Conservation (phyloP, 2,329 filamentous ascomycete genomes). For the Diaporthe amygdali region DNA sequence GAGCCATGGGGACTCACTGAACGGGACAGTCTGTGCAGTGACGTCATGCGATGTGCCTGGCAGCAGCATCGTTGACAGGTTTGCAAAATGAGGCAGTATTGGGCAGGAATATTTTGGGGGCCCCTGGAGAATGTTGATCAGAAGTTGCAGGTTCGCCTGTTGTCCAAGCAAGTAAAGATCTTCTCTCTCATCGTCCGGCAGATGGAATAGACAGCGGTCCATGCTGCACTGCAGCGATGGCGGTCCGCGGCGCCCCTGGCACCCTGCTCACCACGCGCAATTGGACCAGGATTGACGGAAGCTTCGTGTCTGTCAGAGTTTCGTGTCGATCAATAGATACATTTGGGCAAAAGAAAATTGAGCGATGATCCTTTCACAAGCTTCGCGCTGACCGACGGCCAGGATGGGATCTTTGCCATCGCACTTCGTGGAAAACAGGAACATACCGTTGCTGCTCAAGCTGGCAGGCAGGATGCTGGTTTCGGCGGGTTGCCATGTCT, state of each 20-base stretch:
- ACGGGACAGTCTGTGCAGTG: neutral
- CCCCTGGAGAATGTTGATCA: neutral
- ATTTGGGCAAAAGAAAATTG: neutral
- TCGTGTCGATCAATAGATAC: neutral
- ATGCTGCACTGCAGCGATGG: neutral
- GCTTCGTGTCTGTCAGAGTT: neutral
- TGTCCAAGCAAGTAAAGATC: neutral
- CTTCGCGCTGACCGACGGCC: neutral
- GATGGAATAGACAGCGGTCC: neutral
- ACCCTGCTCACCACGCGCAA: neutral
- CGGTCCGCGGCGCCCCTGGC: no score
- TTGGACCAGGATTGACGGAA: neutral
- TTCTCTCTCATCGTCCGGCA: neutral
- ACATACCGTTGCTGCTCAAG: neutral
- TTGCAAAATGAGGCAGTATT: neutral
- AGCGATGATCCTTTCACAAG: constrained; percentile 14
- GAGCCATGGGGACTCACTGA: neutral
- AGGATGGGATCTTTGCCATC: neutral
- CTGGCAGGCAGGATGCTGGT: neutral
- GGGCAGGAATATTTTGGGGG: neutral
- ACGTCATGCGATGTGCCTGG: neutral
- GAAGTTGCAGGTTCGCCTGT: neutral
- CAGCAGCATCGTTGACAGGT: neutral
- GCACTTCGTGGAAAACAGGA: neutral
- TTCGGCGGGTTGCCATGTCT: no score